Percentiles rank a stretch among this genome's conserved stretches.
These are phyloP conservation scores for Pouteria glomerata DNA, from an alignment of 148 eudicot species.

Conservation along the genomic window DNA sequence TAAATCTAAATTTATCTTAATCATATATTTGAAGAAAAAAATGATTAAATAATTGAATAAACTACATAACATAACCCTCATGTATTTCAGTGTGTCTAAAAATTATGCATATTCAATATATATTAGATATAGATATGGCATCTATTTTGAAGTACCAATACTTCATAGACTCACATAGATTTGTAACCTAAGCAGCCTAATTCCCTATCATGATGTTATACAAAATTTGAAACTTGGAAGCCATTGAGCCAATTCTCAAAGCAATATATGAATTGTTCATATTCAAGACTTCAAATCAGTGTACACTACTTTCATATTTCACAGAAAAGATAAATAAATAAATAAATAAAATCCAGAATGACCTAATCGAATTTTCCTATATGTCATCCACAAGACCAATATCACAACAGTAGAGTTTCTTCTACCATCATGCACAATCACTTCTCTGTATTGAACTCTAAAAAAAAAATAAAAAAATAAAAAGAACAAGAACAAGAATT, in stretches of 20 bases:
- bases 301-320: neutral
- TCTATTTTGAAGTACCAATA: too few species aligned
- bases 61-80: too few species aligned
- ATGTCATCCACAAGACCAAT: neutral
- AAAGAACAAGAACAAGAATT: too few species aligned
- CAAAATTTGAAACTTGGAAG: neutral
- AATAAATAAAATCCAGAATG: neutral
- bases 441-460: neutral
- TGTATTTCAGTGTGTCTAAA: too few species aligned
- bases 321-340: too few species aligned
- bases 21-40: too few species aligned
- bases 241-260: neutral
- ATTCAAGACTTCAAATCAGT: neutral
- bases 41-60: too few species aligned
- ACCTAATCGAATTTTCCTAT: neutral
- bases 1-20: too few species aligned
- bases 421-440: neutral
- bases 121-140: too few species aligned
- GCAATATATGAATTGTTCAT: neutral
- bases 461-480: too few species aligned
- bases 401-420: neutral
- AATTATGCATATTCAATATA: too few species aligned
- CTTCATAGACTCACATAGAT: neutral
- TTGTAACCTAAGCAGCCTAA: neutral
- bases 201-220: neutral